Base-by-base conservation (phyloP, 2,329 filamentous ascomycete species). In the Colletotrichum eremochloae region DNA sequence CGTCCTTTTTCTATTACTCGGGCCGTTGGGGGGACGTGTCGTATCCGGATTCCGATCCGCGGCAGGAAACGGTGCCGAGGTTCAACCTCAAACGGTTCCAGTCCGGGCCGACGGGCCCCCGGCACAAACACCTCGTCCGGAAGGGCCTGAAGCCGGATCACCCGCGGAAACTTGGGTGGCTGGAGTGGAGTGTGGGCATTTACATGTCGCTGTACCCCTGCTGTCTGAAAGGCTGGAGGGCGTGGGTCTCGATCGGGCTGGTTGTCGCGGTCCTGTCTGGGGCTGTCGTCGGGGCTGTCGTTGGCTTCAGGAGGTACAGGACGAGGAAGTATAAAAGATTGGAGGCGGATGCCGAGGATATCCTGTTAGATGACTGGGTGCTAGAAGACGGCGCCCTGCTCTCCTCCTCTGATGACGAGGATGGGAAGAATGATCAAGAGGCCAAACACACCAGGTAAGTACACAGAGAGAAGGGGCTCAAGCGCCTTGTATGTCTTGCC, bases 321-420 rank as follows among this genome's bases (percentile, higher is more conserved):
- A 68, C 56, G 7, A 63, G 65, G n/a, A 63, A 58, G 2, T 79
- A 79, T 52, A 76, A 33, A 2, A 77, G 65, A 40, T 18, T 79
- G 18, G 73, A 61, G 15, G 69, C 14, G 18, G 73, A 61, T 12
- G 69, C 14, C 1, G 76, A 78, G 4, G 77, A 79, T 55, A 78
- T 79, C 48, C 65, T 50, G 18, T 62, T 79, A 71, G 75, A 78
- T 4, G 86, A 88, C 29, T 90, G 75, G 0, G 56, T 29, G 2
- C 29, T 71, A 15, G 71, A 73, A 18, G 71, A 71, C 7, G 71
- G 63, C 2, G 40, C 58, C 3, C 15, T 72, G 20, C 18, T 72
- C 2, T 61, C 69, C 5, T 69, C 69, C 3, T 62, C 69, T 24
- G 68, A 71, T 9, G 69, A 71, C 12, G 68, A 71, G 12, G 66